Conservation (phyloP, 306 rosid species). For the Leucaena leucocephala region DNA sequence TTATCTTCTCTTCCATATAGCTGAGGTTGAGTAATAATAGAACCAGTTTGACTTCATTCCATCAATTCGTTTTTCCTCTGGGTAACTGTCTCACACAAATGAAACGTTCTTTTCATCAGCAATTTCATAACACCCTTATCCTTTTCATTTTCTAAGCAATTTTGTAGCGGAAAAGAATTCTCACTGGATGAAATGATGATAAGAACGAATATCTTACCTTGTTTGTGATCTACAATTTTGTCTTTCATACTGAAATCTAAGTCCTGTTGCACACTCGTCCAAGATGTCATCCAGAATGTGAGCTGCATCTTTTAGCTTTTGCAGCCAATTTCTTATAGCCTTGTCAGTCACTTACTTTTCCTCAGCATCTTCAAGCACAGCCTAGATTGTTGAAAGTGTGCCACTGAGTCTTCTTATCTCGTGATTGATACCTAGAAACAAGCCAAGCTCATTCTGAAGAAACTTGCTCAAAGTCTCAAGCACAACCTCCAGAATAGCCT, state of each 20-base stretch:
- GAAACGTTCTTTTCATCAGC: conserved; percentile 26
- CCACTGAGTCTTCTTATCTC: conserved; percentile 20
- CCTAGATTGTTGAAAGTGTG: not conserved
- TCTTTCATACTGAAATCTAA: not conserved
- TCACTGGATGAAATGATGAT: conserved; percentile 7
- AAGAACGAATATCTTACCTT: not conserved
- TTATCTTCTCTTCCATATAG: conserved; percentile 35
- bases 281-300: conserved; percentile 19
- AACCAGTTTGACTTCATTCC: conserved; percentile 27
- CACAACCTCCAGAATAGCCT: conserved; percentile 9
- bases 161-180: not conserved
- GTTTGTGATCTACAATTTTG: not conserved
- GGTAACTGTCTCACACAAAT: conserved; percentile 1
- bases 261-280: conserved; percentile 6
- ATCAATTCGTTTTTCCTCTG: not conserved
- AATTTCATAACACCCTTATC: conserved; percentile 6
- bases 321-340: conserved; percentile 11
- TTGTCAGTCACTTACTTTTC: conserved; percentile 7
- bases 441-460: conserved; percentile 17
- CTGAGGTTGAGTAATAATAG: conserved; percentile 28
- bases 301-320: conserved; percentile 10
- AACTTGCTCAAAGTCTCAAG: conserved; percentile 17
- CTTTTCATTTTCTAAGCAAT: conserved; percentile 15
- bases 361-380: conserved; percentile 31
- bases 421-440: not conserved